Percentiles rank a stretch among this genome's conserved stretches.
These are phyloP conservation scores for Pouteria campechiana DNA, from an alignment of 179 eudicot species.

Conservation along the genomic window DNA sequence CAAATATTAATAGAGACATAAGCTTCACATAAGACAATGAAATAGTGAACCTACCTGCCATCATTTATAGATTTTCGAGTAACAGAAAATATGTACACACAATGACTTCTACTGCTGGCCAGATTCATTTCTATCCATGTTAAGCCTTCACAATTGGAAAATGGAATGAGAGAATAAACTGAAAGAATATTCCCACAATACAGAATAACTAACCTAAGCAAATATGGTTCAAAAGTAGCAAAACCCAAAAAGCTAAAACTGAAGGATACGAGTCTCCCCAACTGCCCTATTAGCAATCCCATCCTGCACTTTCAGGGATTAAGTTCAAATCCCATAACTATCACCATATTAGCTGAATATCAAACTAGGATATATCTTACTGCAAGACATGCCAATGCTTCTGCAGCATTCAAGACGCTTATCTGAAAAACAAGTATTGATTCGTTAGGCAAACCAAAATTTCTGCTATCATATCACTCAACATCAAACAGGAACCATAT, in stretches of 20 bases:
- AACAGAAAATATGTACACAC: constrained; percentile 63
- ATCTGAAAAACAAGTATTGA: constrained; percentile 30
- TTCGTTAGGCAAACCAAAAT: no score
- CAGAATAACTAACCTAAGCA: no score
- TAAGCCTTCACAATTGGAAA: constrained; percentile 3
- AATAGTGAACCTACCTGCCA: no score
- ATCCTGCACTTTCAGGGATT: constrained; percentile 35
- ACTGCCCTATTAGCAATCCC: constrained; percentile 88
- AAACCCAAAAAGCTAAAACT: constrained; percentile 5
- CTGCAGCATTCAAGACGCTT: constrained; percentile 40
- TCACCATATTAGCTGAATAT: no score
- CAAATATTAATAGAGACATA: no score
- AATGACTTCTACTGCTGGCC: constrained; percentile 95
- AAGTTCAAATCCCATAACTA: constrained; percentile 8
- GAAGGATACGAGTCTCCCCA: constrained; percentile 86
- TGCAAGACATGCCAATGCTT: constrained; percentile 52
- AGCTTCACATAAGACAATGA: no score
- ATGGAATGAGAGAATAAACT: neutral
- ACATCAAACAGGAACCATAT: neutral
- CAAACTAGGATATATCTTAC: constrained; percentile 40
- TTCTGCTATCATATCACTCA: no score
- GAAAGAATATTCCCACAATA: neutral
- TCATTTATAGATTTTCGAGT: constrained; percentile 44
- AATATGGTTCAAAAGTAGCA: no score
- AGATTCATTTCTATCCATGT: constrained; percentile 71